Conservation (phyloP, 768 basidiomycete species). For the Exsudoporus frostii region DNA sequence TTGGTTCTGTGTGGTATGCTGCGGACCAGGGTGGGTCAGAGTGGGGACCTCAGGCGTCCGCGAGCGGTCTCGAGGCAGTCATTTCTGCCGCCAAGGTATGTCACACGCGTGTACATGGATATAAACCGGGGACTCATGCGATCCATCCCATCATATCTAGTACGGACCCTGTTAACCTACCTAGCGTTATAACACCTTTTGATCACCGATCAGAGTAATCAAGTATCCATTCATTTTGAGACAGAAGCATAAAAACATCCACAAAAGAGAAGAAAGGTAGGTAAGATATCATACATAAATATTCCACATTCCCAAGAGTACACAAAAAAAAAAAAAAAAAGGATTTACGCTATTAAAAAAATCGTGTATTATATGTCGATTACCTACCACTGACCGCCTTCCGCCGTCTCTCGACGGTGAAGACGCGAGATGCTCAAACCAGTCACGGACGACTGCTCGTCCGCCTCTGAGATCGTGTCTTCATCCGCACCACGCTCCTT, state of each 20-base stretch:
- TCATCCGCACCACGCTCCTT: conserved; percentile 39
- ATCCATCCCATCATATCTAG: conserved; percentile 5
- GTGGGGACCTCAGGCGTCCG: conserved; percentile 29
- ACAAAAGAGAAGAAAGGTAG: conserved; percentile 1
- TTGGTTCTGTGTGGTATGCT: conserved; percentile 38
- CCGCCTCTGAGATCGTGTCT: conserved; percentile 48
- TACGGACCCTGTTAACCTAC: conserved; percentile 15
- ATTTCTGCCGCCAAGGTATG: conserved; percentile 28
- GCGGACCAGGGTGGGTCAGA: conserved; percentile 24
- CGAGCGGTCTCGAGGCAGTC: conserved; percentile 30
- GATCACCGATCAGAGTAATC: neutral
- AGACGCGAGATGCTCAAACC: conserved; percentile 28
- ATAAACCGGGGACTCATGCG: neutral
- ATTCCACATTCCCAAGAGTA: conserved; percentile 4
- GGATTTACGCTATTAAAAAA: conserved; percentile 14
- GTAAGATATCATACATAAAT: conserved; percentile 35
- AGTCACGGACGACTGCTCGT: conserved; percentile 34
- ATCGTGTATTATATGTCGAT: conserved; percentile 20
- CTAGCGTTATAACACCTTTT: neutral
- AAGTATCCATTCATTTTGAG: conserved; percentile 12
- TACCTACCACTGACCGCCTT: conserved; percentile 29
- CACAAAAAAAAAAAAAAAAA: no score
- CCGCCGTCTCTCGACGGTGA: conserved; percentile 46
- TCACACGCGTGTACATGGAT: conserved; percentile 3
- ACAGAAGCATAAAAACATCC: conserved; percentile 4